Base-by-base conservation (phyloP, 176 grass and related monocot species). In the Avena atlantica region DNA sequence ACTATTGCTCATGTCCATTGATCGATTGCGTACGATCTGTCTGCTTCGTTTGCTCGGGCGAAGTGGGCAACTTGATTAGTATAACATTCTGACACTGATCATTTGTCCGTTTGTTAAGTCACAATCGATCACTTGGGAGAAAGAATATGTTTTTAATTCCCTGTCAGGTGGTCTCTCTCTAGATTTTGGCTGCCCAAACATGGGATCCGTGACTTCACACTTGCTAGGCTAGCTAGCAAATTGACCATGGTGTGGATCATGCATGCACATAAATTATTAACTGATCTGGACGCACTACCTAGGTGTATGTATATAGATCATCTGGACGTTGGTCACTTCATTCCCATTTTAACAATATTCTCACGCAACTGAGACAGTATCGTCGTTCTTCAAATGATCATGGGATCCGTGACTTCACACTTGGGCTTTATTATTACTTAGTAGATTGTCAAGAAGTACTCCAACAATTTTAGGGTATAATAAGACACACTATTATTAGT, bases 201-300 rank as follows among this genome's bases (percentile, higher is more conserved):
- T 84, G 50, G 68, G 47, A 45, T 37, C 70, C 77, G 76, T 82
- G 82, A 88, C 86, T 88, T 82, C 86, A 85, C 78, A 86, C 71
- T 15, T 82, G 45, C 40, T 42, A 61, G 73, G 65, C 24, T 29
- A 53, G 13, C 74, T 48, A 48, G 9, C 45, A 87, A 40, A 64
- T 78, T n/a, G 52, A 51, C 29, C 61, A 16, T 17, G 51, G 19
- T 20, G 49, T 29, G 27, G 76, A 56, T 69, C 77, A 77, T 78
- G 84, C 79, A 56, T 78, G 63, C 59, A 63, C 47, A 86, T 85
- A 85, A 91, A 88, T 63, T 78, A 53, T 77, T 55, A 49, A 13
- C 49, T 60, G 69, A 23, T 12, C 56, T 72, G 31, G 3, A 4
- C 40, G 40, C 40, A 42, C 40, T 42, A 42, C 40, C 40, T 34